Conservation (phyloP, 352 stramenopile species). For the Pythium vanterpoolii region DNA sequence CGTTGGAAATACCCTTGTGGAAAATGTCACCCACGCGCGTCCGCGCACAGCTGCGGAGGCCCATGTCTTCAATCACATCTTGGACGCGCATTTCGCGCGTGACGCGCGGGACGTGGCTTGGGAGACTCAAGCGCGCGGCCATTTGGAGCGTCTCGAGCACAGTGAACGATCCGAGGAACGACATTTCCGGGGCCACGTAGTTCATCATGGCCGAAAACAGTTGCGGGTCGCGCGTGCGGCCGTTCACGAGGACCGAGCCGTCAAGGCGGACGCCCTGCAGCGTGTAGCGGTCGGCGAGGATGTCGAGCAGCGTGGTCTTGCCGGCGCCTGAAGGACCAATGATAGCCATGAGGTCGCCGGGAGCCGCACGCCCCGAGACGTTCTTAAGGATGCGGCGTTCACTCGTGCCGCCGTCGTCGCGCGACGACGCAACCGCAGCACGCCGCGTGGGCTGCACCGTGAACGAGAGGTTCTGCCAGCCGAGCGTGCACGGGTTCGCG, state of each 20-base stretch:
- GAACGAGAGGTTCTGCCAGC: conserved; percentile 67
- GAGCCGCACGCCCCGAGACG: conserved; percentile 49
- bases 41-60: conserved; percentile 41
- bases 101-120: conserved; percentile 36
- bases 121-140: conserved; percentile 47
- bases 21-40: conserved; percentile 84
- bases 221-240: conserved; percentile 29
- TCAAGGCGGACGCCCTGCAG: conserved; percentile 28
- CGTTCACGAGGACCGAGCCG: conserved; percentile 54
- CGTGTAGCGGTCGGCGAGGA: conserved; percentile 44
- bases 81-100: conserved; percentile 54
- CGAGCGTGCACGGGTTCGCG: conserved; percentile 48
- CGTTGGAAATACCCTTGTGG: conserved; percentile 79
- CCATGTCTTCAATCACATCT: conserved; percentile 68
- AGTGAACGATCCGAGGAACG: conserved; percentile 62
- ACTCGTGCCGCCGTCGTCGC: not conserved
- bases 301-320: conserved; percentile 66
- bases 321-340: conserved; percentile 60
- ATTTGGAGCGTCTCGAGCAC: conserved; percentile 68
- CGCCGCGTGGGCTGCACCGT: conserved; percentile 33
- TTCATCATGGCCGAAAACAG: conserved; percentile 48
- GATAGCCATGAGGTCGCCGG: conserved; percentile 63
- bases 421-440: not conserved
- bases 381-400: conserved; percentile 46
- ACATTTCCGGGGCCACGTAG: conserved; percentile 64